Percentiles rank a stretch among this genome's conserved stretches.
phyloP scores from a whole-genome alignment of 495 filamentous ascomycete genomes.

The Podospora pseudopauciseta region DNA sequence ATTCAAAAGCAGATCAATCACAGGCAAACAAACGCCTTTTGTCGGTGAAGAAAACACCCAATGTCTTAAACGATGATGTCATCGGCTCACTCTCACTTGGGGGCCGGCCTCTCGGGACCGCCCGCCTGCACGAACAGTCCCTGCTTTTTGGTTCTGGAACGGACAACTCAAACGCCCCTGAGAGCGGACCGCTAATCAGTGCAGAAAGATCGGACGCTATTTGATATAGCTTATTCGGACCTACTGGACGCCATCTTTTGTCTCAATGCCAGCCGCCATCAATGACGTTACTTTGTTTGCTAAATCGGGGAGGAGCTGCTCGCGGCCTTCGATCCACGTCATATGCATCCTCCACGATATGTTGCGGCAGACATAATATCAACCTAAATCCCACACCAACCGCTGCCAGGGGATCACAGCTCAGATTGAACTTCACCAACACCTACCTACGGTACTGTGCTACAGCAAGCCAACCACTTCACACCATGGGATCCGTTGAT shows the following conservation, averaged over 20 bases:
- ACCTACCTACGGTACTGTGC: neutral
- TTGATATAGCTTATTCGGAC: neutral
- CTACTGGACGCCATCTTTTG: neutral
- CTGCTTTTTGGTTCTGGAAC: neutral
- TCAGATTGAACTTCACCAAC: neutral
- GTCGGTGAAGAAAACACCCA: neutral
- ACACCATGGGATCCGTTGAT: conserved; percentile 19
- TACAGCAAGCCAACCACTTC: neutral
- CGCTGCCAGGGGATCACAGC: neutral
- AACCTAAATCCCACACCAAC: neutral
- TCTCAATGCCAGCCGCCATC: neutral
- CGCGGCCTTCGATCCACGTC: neutral
- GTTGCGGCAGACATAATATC: neutral
- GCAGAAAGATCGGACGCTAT: neutral
- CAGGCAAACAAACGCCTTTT: neutral
- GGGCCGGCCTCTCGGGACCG: conserved; percentile 6
- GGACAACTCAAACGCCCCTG: neutral
- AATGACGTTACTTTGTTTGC: neutral
- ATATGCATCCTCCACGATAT: neutral
- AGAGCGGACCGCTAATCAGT: neutral
- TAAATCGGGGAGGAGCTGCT: neutral
- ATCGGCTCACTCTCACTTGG: neutral
- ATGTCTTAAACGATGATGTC: conserved; percentile 9
- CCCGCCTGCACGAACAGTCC: neutral
- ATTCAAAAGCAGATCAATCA: neutral